Conservation (phyloP, 805 yeast species). For the Jamesozyma spencerorum region DNA sequence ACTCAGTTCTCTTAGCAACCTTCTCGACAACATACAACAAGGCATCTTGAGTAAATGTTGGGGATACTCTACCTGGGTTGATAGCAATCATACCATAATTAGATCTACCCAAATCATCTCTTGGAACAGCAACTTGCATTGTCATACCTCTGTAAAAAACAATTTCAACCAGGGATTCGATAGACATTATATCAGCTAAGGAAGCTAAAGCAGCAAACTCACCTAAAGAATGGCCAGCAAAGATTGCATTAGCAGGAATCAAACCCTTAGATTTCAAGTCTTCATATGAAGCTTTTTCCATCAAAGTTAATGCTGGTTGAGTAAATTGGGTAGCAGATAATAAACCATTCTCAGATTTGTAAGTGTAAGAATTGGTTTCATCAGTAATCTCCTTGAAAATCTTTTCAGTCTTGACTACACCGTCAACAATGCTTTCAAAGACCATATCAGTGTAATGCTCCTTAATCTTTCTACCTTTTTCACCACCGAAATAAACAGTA, state of each 20-base stretch:
- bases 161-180: slow-evolving; percentile 92
- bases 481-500: slow-evolving; percentile 96
- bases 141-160: slow-evolving; percentile 99
- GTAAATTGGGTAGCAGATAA: slow-evolving; percentile 97
- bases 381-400: slow-evolving; percentile 88
- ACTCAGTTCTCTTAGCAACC: slow-evolving; percentile 71
- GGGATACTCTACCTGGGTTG: slow-evolving; percentile 86
- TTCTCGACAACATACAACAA: slow-evolving; percentile 88
- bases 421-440: slow-evolving; percentile 89
- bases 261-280: slow-evolving; percentile 94
- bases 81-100: slow-evolving; percentile 99
- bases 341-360: slow-evolving; percentile 88
- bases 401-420: slow-evolving; percentile 79
- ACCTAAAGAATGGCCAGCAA: slow-evolving; percentile 99
- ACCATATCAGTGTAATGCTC: slow-evolving; percentile 94
- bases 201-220: slow-evolving; percentile 97
- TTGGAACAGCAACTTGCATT: slow-evolving; percentile 99
- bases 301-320: slow-evolving; percentile 96
- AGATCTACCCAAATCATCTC: slow-evolving; percentile 90
- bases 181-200: slow-evolving; percentile 96
- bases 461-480: slow-evolving; percentile 89
- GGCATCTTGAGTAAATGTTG: slow-evolving; percentile 87
- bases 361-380: slow-evolving; percentile 74
- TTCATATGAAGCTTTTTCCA: slow-evolving; percentile 99
- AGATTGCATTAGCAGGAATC: slow-evolving; percentile 85